Percentiles rank a stretch among this genome's conserved stretches.
Evolutionary conservation across 768 basidiomycete genomes (phyloP).

Genomic region (Imleria badia): DNA sequence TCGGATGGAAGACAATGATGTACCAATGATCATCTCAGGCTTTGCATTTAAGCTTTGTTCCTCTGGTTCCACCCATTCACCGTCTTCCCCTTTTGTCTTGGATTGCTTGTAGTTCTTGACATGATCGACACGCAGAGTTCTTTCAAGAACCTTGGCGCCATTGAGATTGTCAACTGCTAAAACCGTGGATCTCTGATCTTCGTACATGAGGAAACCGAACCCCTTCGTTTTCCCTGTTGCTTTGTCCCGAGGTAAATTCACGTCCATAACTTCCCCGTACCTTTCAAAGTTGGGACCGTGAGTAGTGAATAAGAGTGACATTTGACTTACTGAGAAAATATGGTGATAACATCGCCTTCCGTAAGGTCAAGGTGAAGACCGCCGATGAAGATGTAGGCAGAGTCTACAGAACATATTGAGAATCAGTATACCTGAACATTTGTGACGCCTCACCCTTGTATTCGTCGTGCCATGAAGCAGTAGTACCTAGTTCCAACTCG

Average conservation of each 20-base stretch:
- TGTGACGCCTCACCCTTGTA: conserved; percentile 62
- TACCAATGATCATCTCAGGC: conserved; percentile 69
- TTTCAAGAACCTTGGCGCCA: conserved; percentile 83
- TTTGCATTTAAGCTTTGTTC: conserved; percentile 86
- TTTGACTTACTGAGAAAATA: conserved; percentile 89
- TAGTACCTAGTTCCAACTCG: conserved; percentile 76
- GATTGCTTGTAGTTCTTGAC: conserved; percentile 91
- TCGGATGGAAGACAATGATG: conserved; percentile 15
- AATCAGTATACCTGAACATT: neutral
- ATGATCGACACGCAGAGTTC: conserved; percentile 89
- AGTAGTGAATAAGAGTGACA: neutral
- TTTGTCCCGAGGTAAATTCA: conserved; percentile 94
- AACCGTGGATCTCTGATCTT: conserved; percentile 94
- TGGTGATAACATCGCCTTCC: conserved; percentile 95
- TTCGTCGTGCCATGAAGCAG: conserved; percentile 92
- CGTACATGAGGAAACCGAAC: conserved; percentile 98
- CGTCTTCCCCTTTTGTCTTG: conserved; percentile 72
- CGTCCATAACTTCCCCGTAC: conserved; percentile 95
- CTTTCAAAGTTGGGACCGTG: conserved; percentile 39
- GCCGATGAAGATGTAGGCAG: conserved; percentile 93
- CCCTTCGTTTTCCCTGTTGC: conserved; percentile 87
- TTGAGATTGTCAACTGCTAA: conserved; percentile 99
- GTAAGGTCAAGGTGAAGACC: conserved; percentile 87
- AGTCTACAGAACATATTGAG: conserved; percentile 50
- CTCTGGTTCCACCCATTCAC: conserved; percentile 84